Conservation (phyloP, 1,284 basidiomycete species). For the Lentinula novae-zelandiae region DNA sequence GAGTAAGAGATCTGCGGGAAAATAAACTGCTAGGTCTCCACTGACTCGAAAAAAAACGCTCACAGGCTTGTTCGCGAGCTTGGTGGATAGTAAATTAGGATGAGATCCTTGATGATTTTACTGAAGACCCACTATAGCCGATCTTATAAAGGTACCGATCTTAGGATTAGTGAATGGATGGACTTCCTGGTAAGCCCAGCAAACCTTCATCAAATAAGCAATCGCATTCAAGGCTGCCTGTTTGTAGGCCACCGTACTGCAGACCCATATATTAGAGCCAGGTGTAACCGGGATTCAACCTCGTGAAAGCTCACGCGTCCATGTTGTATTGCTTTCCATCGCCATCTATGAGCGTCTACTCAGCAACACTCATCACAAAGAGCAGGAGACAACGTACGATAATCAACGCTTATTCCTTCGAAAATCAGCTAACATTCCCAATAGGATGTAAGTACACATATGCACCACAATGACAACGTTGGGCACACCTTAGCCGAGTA, state of each 20-base stretch:
- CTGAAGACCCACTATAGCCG: slow-evolving; percentile 54
- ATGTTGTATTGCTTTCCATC: slow-evolving; percentile 75
- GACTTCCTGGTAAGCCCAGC: not conserved
- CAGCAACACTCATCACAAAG: not conserved
- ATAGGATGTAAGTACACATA: not conserved
- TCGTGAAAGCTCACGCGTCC: slow-evolving; percentile 53
- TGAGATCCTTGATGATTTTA: not conserved
- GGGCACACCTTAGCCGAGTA: slow-evolving; percentile 60
- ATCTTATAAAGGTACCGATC: slow-evolving; percentile 32
- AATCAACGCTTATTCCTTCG: slow-evolving; percentile 71
- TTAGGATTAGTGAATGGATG: not conserved
- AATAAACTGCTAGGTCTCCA: not conserved
- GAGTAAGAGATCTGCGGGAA: slow-evolving; percentile 57
- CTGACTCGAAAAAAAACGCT: slow-evolving; percentile 19
- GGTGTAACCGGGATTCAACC: not conserved
- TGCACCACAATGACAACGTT: not conserved
- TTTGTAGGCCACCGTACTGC: slow-evolving; percentile 72
- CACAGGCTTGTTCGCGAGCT: slow-evolving; percentile 74
- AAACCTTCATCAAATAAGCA: slow-evolving; percentile 69
- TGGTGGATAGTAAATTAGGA: not conserved
- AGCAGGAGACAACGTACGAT: slow-evolving; percentile 40
- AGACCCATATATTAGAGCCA: not conserved
- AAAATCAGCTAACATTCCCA: slow-evolving; percentile 50
- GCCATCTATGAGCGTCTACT: slow-evolving; percentile 43
- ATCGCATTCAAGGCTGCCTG: slow-evolving; percentile 78